Conservation (phyloP, 2,329 filamentous ascomycete species). For the Zalaria obscura region DNA sequence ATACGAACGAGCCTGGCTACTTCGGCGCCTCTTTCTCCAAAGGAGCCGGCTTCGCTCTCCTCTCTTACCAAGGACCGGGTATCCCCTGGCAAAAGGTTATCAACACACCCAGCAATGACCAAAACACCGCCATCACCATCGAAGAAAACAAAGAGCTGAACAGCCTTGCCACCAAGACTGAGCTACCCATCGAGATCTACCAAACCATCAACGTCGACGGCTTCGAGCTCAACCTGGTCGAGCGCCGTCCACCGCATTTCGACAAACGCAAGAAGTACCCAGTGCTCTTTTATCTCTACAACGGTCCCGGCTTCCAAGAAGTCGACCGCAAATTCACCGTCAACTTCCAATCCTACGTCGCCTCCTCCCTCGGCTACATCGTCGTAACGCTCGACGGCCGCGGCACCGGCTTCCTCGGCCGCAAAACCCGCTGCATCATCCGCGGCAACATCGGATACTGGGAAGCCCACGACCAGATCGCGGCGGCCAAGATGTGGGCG, state of each 20-base stretch:
- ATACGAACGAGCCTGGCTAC: slow-evolving; percentile 59
- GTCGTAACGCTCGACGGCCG: slow-evolving; percentile 90
- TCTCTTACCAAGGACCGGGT: slow-evolving; percentile 69
- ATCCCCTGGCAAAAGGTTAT: slow-evolving; percentile 87
- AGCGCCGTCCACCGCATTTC: slow-evolving; percentile 83
- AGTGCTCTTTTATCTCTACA: slow-evolving; percentile 89
- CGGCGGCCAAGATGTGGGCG: slow-evolving; percentile 72
- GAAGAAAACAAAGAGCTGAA: slow-evolving; percentile 65
- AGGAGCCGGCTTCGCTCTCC: slow-evolving; percentile 66
- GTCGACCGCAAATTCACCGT: slow-evolving; percentile 70
- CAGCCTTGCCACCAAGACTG: slow-evolving; percentile 56
- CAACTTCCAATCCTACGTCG: slow-evolving; percentile 83
- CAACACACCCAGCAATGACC: slow-evolving; percentile 58
- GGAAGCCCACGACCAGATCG: slow-evolving; percentile 85
- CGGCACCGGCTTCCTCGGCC: slow-evolving; percentile 81
- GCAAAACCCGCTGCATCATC: slow-evolving; percentile 67
- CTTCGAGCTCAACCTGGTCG: slow-evolving; percentile 57
- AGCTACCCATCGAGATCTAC: slow-evolving; percentile 71
- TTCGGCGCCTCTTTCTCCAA: slow-evolving; percentile 75
- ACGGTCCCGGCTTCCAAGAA: slow-evolving; percentile 81
- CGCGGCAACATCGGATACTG: slow-evolving; percentile 72
- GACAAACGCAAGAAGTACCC: slow-evolving; percentile 73
- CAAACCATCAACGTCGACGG: slow-evolving; percentile 75
- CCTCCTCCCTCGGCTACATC: slow-evolving; percentile 74
- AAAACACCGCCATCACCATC: slow-evolving; percentile 52